Evolutionary conservation across 495 filamentous ascomycete genomes (phyloP).

Genomic region (Corynascus novoguineensis): DNA sequence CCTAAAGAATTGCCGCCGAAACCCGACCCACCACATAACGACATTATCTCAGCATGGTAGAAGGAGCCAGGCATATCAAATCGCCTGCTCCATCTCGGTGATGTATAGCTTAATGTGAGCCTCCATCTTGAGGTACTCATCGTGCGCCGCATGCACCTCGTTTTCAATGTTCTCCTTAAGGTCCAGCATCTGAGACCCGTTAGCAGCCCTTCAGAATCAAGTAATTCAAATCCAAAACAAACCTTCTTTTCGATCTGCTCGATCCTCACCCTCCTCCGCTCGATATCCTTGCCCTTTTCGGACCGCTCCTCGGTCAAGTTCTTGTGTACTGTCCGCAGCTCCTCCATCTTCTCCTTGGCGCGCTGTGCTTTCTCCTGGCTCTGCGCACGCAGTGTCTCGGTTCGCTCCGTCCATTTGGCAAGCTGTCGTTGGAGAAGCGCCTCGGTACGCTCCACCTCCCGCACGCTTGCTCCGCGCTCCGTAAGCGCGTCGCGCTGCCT

Average conservation of each 20-base stretch:
- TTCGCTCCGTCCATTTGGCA: conserved; percentile 74
- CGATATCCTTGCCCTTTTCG: conserved; percentile 84
- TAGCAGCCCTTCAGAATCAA: conserved; percentile 26
- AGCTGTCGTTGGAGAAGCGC: conserved; percentile 76
- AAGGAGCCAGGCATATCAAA: conserved; percentile 41
- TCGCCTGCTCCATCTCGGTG: conserved; percentile 93
- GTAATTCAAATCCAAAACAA: conserved; percentile 23
- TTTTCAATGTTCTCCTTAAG: conserved; percentile 94
- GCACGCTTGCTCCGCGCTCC: conserved; percentile 78
- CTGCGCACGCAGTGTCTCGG: conserved; percentile 68
- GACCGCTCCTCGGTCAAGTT: conserved; percentile 75
- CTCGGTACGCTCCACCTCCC: conserved; percentile 86
- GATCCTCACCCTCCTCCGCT: conserved; percentile 80
- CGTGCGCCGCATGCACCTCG: conserved; percentile 79
- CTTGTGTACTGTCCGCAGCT: conserved; percentile 73
- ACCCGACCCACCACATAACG: conserved; percentile 17
- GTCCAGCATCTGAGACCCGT: conserved; percentile 74
- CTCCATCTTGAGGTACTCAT: conserved; percentile 94
- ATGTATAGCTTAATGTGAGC: conserved; percentile 96
- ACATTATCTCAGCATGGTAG: conserved; percentile 16
- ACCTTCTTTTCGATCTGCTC: conserved; percentile 99
- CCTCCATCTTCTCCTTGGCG: conserved; percentile 84
- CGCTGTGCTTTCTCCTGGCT: conserved; percentile 73
- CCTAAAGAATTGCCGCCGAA: conserved; percentile 4
- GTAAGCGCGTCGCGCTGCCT: conserved; percentile 80